Conservation (phyloP, 768 basidiomycete genomes). For the Mycena polygramma region DNA sequence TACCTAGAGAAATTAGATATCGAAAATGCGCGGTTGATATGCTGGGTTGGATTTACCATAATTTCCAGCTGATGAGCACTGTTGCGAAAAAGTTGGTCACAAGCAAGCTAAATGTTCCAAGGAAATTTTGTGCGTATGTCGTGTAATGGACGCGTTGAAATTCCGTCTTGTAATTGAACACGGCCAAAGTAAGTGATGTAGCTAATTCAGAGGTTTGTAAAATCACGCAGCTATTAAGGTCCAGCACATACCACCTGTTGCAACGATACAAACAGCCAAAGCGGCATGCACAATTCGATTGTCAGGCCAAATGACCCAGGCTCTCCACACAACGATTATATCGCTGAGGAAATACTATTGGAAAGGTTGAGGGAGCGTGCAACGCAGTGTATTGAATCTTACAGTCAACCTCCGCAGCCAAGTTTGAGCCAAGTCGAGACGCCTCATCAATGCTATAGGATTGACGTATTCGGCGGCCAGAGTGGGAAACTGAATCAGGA, state of each 20-base stretch:
- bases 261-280: slow-evolving; percentile 32
- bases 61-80: slow-evolving; percentile 33
- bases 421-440: slow-evolving; percentile 26
- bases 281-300: slow-evolving; percentile 28
- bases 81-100: slow-evolving; percentile 36
- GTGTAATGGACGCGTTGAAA: slow-evolving; percentile 24
- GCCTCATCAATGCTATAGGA: not conserved
- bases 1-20: slow-evolving; percentile 21
- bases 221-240: not conserved
- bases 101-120: slow-evolving; percentile 35
- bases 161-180: slow-evolving; percentile 33
- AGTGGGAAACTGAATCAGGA: slow-evolving; percentile 27
- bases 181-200: slow-evolving; percentile 31
- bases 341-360: slow-evolving; percentile 37
- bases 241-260: slow-evolving; percentile 32
- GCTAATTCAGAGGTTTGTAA: not conserved
- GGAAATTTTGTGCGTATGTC: slow-evolving; percentile 19
- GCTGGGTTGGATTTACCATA: slow-evolving; percentile 26
- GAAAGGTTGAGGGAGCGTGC: not conserved
- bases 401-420: slow-evolving; percentile 28
- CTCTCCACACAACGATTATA: slow-evolving; percentile 39
- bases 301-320: slow-evolving; percentile 37
- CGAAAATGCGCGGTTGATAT: too few species aligned
- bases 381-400: not conserved
- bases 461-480: slow-evolving; percentile 31